phyloP scores from a whole-genome alignment of 2,329 filamentous ascomycete genomes.

The Claviceps purpurea region DNA sequence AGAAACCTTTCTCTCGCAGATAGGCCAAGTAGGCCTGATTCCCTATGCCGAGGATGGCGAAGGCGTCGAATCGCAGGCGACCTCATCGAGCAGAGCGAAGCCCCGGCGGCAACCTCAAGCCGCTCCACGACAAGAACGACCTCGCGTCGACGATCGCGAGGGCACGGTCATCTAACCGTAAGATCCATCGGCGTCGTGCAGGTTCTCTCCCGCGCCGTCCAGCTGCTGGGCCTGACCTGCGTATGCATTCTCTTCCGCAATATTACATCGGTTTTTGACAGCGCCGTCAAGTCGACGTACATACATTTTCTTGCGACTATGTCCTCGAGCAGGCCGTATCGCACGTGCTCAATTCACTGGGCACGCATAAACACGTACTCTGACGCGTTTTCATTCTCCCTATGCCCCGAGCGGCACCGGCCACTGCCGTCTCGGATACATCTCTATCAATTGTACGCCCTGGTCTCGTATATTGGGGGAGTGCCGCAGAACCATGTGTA shows the following conservation, averaged over 20 bases:
- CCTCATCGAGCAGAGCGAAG: slow-evolving; percentile 76
- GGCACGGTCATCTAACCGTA: slow-evolving; percentile 95
- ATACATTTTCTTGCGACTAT: slow-evolving; percentile 81
- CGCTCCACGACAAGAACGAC: slow-evolving; percentile 90
- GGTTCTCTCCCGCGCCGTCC: slow-evolving; percentile 78
- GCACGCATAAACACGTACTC: too few species aligned
- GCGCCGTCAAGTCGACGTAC: slow-evolving; percentile 48
- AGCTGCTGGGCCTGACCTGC: slow-evolving; percentile 77
- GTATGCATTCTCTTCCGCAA: slow-evolving; percentile 79
- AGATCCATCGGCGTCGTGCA: slow-evolving; percentile 92
- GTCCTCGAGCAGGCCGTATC: slow-evolving; percentile 42
- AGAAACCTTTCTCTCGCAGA: slow-evolving; percentile 84
- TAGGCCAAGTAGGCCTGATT: slow-evolving; percentile 87
- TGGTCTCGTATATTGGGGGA: too few species aligned
- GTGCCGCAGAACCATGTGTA: too few species aligned
- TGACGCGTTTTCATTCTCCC: too few species aligned
- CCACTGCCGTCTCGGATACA: too few species aligned
- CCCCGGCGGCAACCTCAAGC: slow-evolving; percentile 75
- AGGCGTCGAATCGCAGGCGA: slow-evolving; percentile 86
- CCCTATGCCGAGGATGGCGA: slow-evolving; percentile 84
- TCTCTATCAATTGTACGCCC: too few species aligned
- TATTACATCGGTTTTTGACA: slow-evolving; percentile 64
- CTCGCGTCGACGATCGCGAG: slow-evolving; percentile 84
- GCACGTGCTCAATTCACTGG: too few species aligned
- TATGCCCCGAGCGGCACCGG: too few species aligned